Conservation (phyloP, 2,329 filamentous ascomycete species). For the Emmonsiellopsis sp. region DNA sequence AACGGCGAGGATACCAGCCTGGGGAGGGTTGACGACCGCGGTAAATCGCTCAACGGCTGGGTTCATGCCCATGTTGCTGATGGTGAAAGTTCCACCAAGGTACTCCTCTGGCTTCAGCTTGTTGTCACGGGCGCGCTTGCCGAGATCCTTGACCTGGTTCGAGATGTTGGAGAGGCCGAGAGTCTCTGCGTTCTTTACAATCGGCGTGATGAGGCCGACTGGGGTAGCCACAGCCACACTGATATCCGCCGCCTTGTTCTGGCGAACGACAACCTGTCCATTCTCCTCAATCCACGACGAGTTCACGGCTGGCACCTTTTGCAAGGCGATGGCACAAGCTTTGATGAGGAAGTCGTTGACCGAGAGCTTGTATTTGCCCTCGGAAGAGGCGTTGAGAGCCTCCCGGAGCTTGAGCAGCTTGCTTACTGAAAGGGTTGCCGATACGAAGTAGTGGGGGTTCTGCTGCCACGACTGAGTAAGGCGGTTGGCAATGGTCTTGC, state of each 20-base stretch:
- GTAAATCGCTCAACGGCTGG: constrained; percentile 91
- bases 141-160: constrained; percentile 83
- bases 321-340: constrained; percentile 77
- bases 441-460: constrained; percentile 98
- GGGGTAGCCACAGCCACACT: constrained; percentile 93
- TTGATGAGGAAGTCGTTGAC: constrained; percentile 99
- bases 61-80: constrained; percentile 99
- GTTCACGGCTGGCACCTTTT: constrained; percentile 93
- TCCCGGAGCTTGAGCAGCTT: constrained; percentile 95
- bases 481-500: constrained; percentile 91
- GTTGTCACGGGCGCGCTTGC: constrained; percentile 88
- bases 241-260: constrained; percentile 88
- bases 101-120: constrained; percentile 99
- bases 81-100: constrained; percentile 97
- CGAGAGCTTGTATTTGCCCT: constrained; percentile 98
- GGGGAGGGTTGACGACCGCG: constrained; percentile 96
- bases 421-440: constrained; percentile 77
- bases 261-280: constrained; percentile 71
- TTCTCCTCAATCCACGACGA: constrained; percentile 79
- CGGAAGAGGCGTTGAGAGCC: constrained; percentile 77
- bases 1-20: constrained; percentile 89
- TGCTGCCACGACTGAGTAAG: constrained; percentile 81
- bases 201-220: constrained; percentile 89
- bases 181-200: constrained; percentile 79
- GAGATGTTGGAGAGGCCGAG: constrained; percentile 87